Conservation (phyloP, 352 stramenopile species). For the Phytophthora pseudosyringae region DNA sequence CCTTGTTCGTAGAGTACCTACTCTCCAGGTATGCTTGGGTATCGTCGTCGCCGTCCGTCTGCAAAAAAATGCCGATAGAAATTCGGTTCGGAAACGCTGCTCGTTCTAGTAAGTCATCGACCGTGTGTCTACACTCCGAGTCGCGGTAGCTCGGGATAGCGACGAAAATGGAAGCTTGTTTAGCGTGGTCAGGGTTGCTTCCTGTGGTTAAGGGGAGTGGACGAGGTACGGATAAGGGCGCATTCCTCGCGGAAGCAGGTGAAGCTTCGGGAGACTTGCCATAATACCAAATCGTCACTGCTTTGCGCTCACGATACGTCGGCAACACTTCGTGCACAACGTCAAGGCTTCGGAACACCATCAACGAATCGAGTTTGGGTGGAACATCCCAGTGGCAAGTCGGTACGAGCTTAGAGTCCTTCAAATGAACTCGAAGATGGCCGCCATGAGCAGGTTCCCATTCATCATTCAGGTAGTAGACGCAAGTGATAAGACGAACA, state of each 20-base stretch:
- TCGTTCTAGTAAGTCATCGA: constrained; percentile 72
- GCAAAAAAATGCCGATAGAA: constrained; percentile 88
- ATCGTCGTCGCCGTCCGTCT: constrained; percentile 67
- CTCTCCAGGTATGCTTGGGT: constrained; percentile 45
- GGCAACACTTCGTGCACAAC: constrained; percentile 93
- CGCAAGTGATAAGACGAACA: constrained; percentile 73
- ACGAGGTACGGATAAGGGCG: constrained; percentile 7
- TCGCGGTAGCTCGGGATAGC: constrained; percentile 94
- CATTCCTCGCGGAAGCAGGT: neutral
- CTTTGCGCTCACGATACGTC: constrained; percentile 82
- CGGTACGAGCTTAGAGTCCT: constrained; percentile 20
- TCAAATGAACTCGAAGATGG: constrained; percentile 71
- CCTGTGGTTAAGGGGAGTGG: constrained; percentile 5
- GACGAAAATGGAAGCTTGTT: constrained; percentile 89
- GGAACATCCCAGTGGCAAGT: constrained; percentile 68
- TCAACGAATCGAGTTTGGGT: constrained; percentile 85
- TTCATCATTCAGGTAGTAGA: constrained; percentile 88
- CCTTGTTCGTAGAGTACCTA: constrained; percentile 41
- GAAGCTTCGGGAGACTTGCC: constrained; percentile 39
- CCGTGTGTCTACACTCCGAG: constrained; percentile 86
- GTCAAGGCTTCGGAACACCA: constrained; percentile 92
- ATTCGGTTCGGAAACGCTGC: constrained; percentile 76
- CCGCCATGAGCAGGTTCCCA: constrained; percentile 71
- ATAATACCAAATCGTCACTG: constrained; percentile 96
- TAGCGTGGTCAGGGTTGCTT: neutral